A percentile compares a stretch with the other conserved stretches of the same genome.
Evolutionary conservation across 164 flowering plant species (phyloP).

Genomic region (Aristolochia fimbriata): DNA sequence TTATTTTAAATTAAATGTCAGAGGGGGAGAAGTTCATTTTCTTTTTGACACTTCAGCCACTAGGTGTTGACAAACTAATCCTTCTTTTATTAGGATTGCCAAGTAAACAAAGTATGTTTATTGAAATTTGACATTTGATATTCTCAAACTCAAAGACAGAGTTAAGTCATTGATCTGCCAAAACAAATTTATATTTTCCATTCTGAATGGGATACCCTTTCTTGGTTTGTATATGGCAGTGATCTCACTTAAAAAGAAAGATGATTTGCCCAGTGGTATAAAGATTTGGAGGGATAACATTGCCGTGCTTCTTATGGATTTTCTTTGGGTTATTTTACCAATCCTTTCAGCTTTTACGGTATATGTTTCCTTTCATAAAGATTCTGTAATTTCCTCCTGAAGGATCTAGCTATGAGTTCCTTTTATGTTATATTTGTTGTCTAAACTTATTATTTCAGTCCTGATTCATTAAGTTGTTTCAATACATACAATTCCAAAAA

Average conservation of each 20-base stretch:
- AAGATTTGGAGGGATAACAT: constrained; percentile 29
- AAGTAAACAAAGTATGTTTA: too few species aligned
- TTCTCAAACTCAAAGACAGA: too few species aligned
- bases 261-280: constrained; percentile 13
- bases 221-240: constrained; percentile 10
- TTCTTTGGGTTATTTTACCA: constrained; percentile 45
- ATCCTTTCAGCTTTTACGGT: constrained; percentile 54
- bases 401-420: not conserved
- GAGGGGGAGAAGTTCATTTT: too few species aligned
- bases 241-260: constrained; percentile 33
- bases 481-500: too few species aligned
- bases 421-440: not conserved
- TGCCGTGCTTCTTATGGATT: constrained; percentile 33
- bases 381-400: not conserved
- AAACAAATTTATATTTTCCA: too few species aligned
- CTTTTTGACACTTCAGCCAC: too few species aligned
- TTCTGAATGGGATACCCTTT: constrained; percentile 3
- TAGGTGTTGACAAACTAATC: too few species aligned
- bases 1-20: too few species aligned
- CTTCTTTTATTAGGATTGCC: too few species aligned
- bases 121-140: too few species aligned
- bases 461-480: constrained; percentile 2
- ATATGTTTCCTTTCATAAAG: constrained; percentile 18
- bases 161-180: too few species aligned
- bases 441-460: not conserved